Base-by-base conservation (phyloP, 192 early-diverging fungal species). In the Coemansia umbellata region DNA sequence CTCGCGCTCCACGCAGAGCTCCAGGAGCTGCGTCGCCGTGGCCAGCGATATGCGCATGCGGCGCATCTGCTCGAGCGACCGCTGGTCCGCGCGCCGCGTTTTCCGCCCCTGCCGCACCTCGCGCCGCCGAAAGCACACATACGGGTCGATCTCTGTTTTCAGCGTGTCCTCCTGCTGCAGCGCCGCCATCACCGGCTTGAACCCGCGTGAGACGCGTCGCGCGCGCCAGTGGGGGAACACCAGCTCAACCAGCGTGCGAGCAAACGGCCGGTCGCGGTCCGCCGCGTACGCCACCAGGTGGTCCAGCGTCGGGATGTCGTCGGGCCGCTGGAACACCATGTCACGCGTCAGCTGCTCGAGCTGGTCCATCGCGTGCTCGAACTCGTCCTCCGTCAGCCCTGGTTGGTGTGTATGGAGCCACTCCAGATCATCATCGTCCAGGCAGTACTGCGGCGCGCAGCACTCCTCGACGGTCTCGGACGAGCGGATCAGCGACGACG, bases 111-210 rank as follows among this genome's bases (percentile, higher is more conserved):
- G 81, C 55, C 90, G 90, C 47, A 92, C 83, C 66, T 99, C 96
- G 50, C 96, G 86, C 37, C 89, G 88, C 44, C 96, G 88, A 81
- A 99, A 99, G 63, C 96, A 99, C 17, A 95, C 84, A 65, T 95
- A 99, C 10, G 96, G 93, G 61, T 97, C 90, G 23, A 77, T 75
- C 52, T 97, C 94, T 35, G 85, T 70, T 37, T 82, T 81, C 5
- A 73, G 53, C 22, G 75, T 69, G 19, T 91, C 85, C 43, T 91
- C 89, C 45, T 71, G 77, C 73, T 82, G 75, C 14, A 77, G 55
- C 5, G 35, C 32, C 9, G 70, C 47, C 26, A 63, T 62, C 19
- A 79, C 50, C 2, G 70, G 42, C 36, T 58, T 49, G 58, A 58
- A 68, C 6, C 28, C 53, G 11, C 47, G 40, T 33, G 14, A 26